These are phyloP conservation scores for Scutellaria baicalensis DNA, from an alignment of 257 asterid genomes.

Conservation along the genomic window DNA sequence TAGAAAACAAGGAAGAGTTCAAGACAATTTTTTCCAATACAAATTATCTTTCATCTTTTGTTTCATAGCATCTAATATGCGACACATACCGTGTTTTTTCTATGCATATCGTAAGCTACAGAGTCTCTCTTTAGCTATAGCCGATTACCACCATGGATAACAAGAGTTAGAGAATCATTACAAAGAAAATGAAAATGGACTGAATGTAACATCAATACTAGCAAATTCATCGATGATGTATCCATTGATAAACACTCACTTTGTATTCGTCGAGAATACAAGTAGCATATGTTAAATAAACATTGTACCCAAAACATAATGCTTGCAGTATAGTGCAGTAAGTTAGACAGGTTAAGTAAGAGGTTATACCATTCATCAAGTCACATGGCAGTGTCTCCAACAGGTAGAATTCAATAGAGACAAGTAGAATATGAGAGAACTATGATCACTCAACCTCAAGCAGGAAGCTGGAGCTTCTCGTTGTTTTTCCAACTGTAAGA, in stretches of 20 bases:
- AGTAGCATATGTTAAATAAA: neutral
- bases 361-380: neutral
- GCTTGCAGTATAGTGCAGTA: neutral
- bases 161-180: neutral
- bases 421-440: neutral
- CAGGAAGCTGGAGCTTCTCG: constrained; percentile 37
- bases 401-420: neutral
- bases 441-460: constrained; percentile 8
- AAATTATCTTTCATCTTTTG: too few relatives aligned
- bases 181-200: neutral
- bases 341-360: neutral
- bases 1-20: too few relatives aligned
- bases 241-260: neutral
- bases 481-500: constrained; percentile 37
- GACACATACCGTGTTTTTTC: too few relatives aligned
- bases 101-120: too few relatives aligned
- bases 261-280: neutral
- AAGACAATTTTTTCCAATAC: too few relatives aligned
- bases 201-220: neutral
- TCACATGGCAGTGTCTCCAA: neutral
- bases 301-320: neutral
- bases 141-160: neutral
- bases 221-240: neutral
- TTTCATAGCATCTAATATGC: too few relatives aligned
- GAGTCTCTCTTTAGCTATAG: neutral